Conservation (phyloP, 2,329 filamentous ascomycete species). For the Cucurbitaria berberidis region DNA sequence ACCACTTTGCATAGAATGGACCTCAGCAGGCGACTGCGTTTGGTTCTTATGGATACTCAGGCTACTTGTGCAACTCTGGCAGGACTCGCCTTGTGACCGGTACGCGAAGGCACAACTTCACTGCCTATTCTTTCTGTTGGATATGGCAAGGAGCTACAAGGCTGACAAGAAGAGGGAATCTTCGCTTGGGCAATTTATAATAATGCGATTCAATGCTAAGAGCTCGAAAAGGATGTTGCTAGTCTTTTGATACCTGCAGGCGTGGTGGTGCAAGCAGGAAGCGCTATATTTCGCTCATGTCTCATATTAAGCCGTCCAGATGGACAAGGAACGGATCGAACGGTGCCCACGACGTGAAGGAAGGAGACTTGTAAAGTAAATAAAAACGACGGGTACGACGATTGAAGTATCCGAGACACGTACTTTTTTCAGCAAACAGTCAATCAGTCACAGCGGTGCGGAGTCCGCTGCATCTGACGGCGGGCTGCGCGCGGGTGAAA, state of each 20-base stretch:
- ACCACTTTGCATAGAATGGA: not conserved
- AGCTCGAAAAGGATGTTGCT: not conserved
- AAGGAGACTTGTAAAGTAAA: not conserved
- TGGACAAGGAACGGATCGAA: not conserved
- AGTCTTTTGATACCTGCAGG: not conserved
- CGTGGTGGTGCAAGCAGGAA: not conserved
- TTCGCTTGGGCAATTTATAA: too few species aligned
- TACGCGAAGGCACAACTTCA: not conserved
- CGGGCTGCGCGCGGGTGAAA: slow-evolving; percentile 10
- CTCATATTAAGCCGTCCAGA: slow-evolving; percentile 12
- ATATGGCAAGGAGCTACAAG: not conserved
- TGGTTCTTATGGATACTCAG: not conserved
- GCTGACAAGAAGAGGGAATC: not conserved
- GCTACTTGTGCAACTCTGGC: not conserved
- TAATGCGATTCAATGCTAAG: not conserved
- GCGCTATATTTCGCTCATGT: slow-evolving; percentile 12
- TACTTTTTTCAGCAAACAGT: slow-evolving; percentile 3
- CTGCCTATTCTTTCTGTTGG: not conserved
- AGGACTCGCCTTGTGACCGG: too few species aligned
- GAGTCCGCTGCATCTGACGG: slow-evolving; percentile 8
- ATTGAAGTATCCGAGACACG: slow-evolving; percentile 1
- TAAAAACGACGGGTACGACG: not conserved
- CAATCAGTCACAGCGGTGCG: slow-evolving; percentile 2
- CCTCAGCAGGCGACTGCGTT: not conserved
- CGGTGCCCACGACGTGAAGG: not conserved